These are phyloP conservation scores for Ophiostoma pallidulum DNA, from an alignment of 2,329 filamentous ascomycete genomes.

Conservation along the genomic window DNA sequence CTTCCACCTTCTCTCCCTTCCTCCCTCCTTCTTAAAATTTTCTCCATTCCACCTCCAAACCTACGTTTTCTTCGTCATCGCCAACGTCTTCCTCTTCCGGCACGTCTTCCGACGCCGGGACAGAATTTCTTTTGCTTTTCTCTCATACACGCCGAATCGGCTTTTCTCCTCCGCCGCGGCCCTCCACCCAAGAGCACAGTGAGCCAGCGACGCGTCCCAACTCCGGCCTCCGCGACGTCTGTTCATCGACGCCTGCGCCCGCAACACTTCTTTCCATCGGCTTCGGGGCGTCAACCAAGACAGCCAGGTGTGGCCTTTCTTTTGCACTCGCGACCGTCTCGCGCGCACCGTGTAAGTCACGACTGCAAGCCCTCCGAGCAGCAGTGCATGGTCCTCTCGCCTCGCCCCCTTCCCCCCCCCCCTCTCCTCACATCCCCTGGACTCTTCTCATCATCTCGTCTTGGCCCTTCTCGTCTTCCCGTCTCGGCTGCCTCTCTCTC, in stretches of 20 bases:
- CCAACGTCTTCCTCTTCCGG: not conserved
- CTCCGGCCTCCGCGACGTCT: not conserved
- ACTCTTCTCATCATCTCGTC: not conserved
- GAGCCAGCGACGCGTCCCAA: slow-evolving; percentile 9
- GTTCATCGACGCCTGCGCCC: slow-evolving; percentile 2
- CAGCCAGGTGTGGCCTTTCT: not conserved
- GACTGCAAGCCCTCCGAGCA: too few relatives aligned
- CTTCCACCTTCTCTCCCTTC: not conserved
- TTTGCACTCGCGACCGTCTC: slow-evolving; percentile 3
- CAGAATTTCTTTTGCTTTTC: not conserved
- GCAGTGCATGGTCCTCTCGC: not conserved
- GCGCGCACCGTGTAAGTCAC: slow-evolving; percentile 12
- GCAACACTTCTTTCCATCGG: not conserved
- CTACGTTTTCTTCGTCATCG: not conserved
- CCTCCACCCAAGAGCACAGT: slow-evolving; percentile 10
- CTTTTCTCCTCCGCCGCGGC: slow-evolving; percentile 1
- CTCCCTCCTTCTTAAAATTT: not conserved
- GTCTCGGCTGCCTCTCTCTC: not conserved
- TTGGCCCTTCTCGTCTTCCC: not conserved
- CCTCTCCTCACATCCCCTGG: not conserved
- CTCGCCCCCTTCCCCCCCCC: not conserved
- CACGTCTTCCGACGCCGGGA: not conserved
- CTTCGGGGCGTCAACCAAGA: not conserved
- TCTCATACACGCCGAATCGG: not conserved
- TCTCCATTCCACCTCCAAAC: not conserved